These are phyloP conservation scores for Dichotomopilus funicola DNA, from an alignment of 2,329 filamentous ascomycete genomes.

Conservation along the genomic window DNA sequence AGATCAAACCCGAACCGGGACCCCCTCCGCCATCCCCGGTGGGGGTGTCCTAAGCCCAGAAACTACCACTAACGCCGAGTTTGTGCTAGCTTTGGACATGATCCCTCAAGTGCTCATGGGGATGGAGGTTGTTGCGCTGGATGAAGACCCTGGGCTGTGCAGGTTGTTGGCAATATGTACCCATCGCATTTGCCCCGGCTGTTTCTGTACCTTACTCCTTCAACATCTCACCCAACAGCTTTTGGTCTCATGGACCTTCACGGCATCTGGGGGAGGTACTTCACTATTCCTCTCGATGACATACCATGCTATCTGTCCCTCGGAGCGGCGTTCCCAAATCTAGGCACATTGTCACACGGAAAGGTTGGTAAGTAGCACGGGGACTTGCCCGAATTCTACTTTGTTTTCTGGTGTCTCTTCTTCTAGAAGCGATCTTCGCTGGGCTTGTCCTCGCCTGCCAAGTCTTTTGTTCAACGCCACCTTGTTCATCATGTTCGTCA, in stretches of 20 bases:
- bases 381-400: not conserved
- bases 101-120: not conserved
- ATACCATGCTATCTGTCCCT: no score
- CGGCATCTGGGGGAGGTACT: no score
- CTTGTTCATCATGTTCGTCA: constrained; percentile 3
- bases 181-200: constrained; percentile 7
- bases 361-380: no score
- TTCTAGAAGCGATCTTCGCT: not conserved
- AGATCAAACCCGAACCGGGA: not conserved
- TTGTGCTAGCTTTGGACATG: not conserved
- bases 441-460: constrained; percentile 5
- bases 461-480: not conserved
- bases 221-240: no score
- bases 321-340: no score
- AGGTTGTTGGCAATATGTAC: constrained; percentile 5
- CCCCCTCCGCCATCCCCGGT: not conserved
- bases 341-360: no score
- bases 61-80: not conserved
- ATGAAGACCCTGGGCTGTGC: not conserved
- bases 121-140: not conserved
- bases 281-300: no score
- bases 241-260: no score
- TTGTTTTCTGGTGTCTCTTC: not conserved
- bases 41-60: not conserved
- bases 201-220: not conserved